phyloP scores from a whole-genome alignment of 1,139 yeast genomes.

The Diutina pseudorugosa region DNA sequence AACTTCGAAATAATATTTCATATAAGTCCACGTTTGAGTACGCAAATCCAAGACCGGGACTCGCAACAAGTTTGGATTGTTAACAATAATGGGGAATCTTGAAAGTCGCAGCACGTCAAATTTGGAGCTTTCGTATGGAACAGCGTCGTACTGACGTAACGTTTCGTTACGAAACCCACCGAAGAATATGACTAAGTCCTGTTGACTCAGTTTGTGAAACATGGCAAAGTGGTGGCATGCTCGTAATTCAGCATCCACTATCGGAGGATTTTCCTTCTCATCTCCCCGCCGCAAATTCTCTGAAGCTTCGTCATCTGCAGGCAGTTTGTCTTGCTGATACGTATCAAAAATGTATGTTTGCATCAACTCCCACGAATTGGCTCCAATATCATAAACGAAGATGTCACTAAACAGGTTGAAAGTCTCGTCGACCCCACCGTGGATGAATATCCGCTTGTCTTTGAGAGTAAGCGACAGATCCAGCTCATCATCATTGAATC shows the following conservation, averaged over 20 bases:
- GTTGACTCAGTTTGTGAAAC: constrained; percentile 22
- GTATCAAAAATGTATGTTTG: constrained; percentile 27
- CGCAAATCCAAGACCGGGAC: constrained; percentile 26
- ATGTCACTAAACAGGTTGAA: constrained; percentile 22
- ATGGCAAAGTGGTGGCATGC: constrained; percentile 32
- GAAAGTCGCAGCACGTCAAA: constrained; percentile 26
- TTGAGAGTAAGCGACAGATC: constrained; percentile 10
- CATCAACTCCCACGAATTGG: constrained; percentile 23
- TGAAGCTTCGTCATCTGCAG: constrained; percentile 20
- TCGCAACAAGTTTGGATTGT: constrained; percentile 18
- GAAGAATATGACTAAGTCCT: constrained; percentile 25
- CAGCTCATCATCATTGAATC: constrained; percentile 7
- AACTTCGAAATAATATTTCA: constrained; percentile 23
- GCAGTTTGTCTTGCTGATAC: constrained; percentile 16
- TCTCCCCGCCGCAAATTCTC: constrained; percentile 13
- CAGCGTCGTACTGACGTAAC: constrained; percentile 20
- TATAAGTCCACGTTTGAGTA: constrained; percentile 33
- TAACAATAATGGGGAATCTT: constrained; percentile 17
- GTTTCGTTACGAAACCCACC: constrained; percentile 31
- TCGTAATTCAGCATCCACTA: constrained; percentile 31
- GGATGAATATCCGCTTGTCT: constrained; percentile 23
- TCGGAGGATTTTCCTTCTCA: constrained; percentile 16
- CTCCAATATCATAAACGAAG: constrained; percentile 21
- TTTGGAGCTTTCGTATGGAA: constrained; percentile 20
- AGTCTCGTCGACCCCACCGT: constrained; percentile 30